Base-by-base conservation (phyloP, 2,329 filamentous ascomycete species). In the Epichloe sp. region DNA sequence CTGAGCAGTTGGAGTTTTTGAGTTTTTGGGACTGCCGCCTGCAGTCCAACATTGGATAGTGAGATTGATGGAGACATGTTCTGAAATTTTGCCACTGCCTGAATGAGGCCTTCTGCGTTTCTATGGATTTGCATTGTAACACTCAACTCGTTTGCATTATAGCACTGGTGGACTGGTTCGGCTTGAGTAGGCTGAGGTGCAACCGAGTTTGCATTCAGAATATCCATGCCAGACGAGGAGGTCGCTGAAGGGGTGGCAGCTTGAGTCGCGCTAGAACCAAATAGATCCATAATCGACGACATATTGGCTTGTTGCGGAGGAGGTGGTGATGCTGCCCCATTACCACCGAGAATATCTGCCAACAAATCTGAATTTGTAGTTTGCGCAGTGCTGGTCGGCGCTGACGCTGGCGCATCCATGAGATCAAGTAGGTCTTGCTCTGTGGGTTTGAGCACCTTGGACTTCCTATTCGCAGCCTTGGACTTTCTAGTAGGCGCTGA, bases 11-110 rank as follows among this genome's bases (percentile, higher is more conserved):
- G 89, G 61, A 98, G 71, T 66, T 93, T 95, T 70, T 98, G 93
- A 44, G 86, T 88, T 71, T 97, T 98, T 8, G 93, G 93, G 50
- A 98, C 93, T 1, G 93, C 93, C 43, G 91, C 93, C 67, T 98
- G 93, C 57, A 98, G 68, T 26, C 87, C 88, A 34, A 97, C 86
- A 44, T 78, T 80, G 15, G 82, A 82, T 47, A 97, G 74, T 14
- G 73, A 70, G 14, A 75, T 76, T 34, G 84, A 80, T 52, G 76
- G 75, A 14, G 83, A 85, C 0, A 71, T 78, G 66, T 97, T 97
- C 40, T 79, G 80, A 75, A 98, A 98, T 8, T 83, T 82, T 15
- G 89, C 89, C 47, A 84, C 75, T 6, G 95, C 83, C 63, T 95
- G 89, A 19, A 95, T 83, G 8, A 80, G 80, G 44, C 83, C 82